Base-by-base conservation (phyloP, 2,329 filamentous ascomycete species). In the Pezicula neosporulosa region DNA sequence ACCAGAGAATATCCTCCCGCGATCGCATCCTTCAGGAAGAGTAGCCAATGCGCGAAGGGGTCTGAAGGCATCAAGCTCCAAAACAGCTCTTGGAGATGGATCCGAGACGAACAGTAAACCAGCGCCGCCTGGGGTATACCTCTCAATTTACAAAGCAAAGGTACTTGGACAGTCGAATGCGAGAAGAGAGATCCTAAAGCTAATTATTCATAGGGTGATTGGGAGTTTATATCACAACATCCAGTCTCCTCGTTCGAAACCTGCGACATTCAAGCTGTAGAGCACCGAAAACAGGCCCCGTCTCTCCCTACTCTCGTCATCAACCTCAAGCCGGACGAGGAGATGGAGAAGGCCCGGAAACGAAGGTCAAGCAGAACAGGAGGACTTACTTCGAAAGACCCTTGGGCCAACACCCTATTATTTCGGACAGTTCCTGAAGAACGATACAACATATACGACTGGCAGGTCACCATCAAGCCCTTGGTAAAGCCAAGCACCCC, bases 311-410 rank as follows among this genome's bases (percentile, higher is more conserved):
- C 83, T 6, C 73, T 87, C 12, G 71, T 84, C 43, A 63, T 86
- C 36, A 79, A 56, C 51, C 68, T 86, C 44, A 72, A 74, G 19
- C 72, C 74, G 18, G 77, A 79, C 57, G 71, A 75, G 1, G 59
- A 67, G 8, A 72, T 76, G 36, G 82, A 86, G 56, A 85, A 82
- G 63, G 71, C 83, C 56, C 77, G 81, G 50, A 86, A 85, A 60
- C 78, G 83, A 46, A 76, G 83, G 53, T 86, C 83, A 44, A 86
- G 83, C 58, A 76, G 83, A 54, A 80, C 83, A 3, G 77, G 79
- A 4, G 80, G 79, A 3, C 69, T 86, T 19, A 58, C 53, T n/a
- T 57, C 60, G 4, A 65, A 63, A 44, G 63, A 64, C 43, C 54
- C 62, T 2, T 63, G 60, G 58, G 44, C 59, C 12, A 62, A 63